Evolutionary conservation across 1,139 yeast genomes (phyloP), one percentile per base, ranked within the genome.

Genomic region (Nakaseomyces uthaithaninus): DNA sequence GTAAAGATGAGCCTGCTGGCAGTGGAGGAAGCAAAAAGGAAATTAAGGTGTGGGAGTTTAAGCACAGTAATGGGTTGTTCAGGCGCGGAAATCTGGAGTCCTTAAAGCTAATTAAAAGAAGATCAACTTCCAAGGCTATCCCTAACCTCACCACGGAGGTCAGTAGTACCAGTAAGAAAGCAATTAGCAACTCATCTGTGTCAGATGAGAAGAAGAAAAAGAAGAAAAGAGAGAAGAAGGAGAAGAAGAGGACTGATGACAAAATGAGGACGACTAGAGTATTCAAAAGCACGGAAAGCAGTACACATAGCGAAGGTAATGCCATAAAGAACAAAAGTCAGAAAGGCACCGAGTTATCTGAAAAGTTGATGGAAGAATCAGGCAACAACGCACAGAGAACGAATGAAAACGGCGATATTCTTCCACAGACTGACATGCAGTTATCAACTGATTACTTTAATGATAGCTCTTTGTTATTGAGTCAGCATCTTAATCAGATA

Each of bases 61-160:
- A 77, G 40, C 91, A 81, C 56, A 70, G 78, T 24, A 70, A 80
- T 11, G 77, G 75, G 27, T 75, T 72, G 47, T 81, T 81, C 59
- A 68, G 74, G 45, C 77, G 74, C 50, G 87, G 83, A 31, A 85
- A 79, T 55, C 62, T 72, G 10, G 76, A 72, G 37, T 65, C 75
- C 18, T 60, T 81, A 40, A 72, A 73, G 46, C 64, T 69, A 27
- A 80, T 81, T 52, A 79, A 77, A 57, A 66, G 91, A 54, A 60
- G 87, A 42, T 72, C 81, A 7, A 42, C 50, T 3, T 73, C 80
- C 45, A 74, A 75, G 43, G 61, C 69, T 11, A 28, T 28, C 20
- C 33, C 33, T 7, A 16, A 12, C 12, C 14, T 17, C 4, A 11
- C 23, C 10, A 17, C 23, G 8, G 28, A 9, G 14, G n/a, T 10